Evolutionary conservation across 768 basidiomycete genomes (phyloP).

Genomic region (Mrakia gelida): DNA sequence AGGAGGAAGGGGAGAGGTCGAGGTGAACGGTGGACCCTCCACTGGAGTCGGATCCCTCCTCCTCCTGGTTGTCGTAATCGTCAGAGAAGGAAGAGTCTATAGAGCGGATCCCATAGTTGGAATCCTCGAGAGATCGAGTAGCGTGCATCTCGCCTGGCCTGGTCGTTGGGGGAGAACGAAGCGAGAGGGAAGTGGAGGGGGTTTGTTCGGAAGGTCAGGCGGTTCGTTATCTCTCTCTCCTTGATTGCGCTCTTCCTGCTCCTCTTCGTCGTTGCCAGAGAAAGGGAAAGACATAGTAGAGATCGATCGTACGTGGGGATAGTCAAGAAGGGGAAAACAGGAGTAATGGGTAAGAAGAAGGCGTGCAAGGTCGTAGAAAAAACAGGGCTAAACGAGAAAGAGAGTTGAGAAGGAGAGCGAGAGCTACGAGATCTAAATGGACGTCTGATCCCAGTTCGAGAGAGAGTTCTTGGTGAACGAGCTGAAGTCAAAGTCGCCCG

Average conservation of each 20-base stretch:
- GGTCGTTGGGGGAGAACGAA: neutral
- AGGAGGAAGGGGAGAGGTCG: neutral
- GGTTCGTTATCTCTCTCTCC: no score
- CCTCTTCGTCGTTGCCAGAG: no score
- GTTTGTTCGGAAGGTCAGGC: no score
- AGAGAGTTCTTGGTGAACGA: neutral
- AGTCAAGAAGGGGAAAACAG: no score
- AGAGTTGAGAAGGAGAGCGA: neutral
- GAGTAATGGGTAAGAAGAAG: no score
- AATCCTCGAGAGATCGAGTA: slow-evolving; percentile 6
- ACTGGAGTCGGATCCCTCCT: neutral
- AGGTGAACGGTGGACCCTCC: neutral
- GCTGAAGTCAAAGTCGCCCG: neutral
- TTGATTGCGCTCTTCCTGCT: no score
- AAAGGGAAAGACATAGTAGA: no score
- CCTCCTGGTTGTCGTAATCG: neutral
- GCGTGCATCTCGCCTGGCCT: neutral
- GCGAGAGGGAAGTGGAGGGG: no score
- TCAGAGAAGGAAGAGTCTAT: slow-evolving; percentile 10
- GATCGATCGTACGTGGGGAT: no score
- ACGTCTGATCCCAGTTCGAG: neutral
- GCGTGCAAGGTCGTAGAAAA: no score
- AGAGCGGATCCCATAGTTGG: slow-evolving; percentile 10
- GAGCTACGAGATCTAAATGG: neutral
- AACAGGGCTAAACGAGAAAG: neutral